These are phyloP conservation scores for Nicotiana tabacum DNA, from an alignment of 257 asterid genomes.

Conservation along the genomic window DNA sequence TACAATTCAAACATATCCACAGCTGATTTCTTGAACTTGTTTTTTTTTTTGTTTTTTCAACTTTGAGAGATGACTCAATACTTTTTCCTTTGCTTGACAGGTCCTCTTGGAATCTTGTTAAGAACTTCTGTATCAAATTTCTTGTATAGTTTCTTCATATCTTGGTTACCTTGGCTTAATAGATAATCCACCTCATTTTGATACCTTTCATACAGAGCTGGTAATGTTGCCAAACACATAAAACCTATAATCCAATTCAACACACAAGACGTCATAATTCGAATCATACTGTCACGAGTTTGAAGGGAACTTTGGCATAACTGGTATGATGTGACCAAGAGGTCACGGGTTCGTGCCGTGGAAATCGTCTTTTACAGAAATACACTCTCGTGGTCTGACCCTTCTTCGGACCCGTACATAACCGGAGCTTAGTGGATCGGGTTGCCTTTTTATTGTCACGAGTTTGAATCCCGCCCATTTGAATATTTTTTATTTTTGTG, in stretches of 20 bases:
- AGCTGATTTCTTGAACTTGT: conserved; percentile 1
- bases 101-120: conserved; percentile 89
- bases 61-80: conserved; percentile 23
- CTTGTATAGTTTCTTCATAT: conserved; percentile 52
- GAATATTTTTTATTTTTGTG: not conserved
- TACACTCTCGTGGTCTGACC: too few relatives aligned
- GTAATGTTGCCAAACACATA: conserved; percentile 49
- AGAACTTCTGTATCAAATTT: conserved; percentile 57
- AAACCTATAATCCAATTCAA: conserved; percentile 36
- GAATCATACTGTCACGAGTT: too few relatives aligned
- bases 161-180: conserved; percentile 48
- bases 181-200: conserved; percentile 65
- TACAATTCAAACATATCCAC: not conserved
- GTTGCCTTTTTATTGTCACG: not conserved
- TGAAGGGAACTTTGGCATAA: too few relatives aligned
- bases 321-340: too few relatives aligned
- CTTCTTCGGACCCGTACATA: too few relatives aligned
- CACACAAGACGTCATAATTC: not conserved
- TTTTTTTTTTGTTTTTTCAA: not conserved
- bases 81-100: conserved; percentile 59
- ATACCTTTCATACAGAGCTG: conserved; percentile 65
- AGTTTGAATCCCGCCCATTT: not conserved
- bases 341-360: too few relatives aligned
- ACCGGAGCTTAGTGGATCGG: too few relatives aligned
- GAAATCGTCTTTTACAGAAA: too few relatives aligned